These are phyloP conservation scores for Colletotrichum sublineola DNA, from an alignment of 2,329 filamentous ascomycete genomes.

Conservation along the genomic window DNA sequence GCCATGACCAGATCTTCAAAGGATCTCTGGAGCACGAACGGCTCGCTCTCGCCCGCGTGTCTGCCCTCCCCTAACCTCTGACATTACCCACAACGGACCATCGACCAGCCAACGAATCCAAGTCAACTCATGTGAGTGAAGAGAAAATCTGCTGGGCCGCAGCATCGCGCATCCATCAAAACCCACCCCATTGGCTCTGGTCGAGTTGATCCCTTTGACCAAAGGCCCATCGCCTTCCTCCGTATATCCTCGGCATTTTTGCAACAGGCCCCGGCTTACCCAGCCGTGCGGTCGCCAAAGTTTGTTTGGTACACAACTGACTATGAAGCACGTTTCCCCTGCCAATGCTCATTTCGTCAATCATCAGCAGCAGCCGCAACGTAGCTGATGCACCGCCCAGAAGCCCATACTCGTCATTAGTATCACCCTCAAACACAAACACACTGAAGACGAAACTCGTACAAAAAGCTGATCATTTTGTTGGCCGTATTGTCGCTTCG, in stretches of 20 bases:
- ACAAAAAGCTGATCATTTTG: neutral
- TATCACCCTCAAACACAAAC: neutral
- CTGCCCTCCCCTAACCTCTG: neutral
- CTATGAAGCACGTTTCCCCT: conserved; percentile 19
- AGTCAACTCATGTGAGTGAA: neutral
- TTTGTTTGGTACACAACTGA: conserved; percentile 20
- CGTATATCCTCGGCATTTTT: neutral
- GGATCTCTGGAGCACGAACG: neutral
- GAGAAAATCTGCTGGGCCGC: neutral
- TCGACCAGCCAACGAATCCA: neutral
- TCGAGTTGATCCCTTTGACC: neutral
- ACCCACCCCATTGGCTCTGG: neutral
- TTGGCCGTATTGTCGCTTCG: neutral
- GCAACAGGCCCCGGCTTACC: conserved; percentile 1
- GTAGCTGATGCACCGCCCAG: conserved; percentile 4
- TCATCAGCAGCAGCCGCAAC: conserved; percentile 2
- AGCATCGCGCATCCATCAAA: conserved; percentile 1
- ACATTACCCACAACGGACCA: neutral
- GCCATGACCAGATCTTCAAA: conserved; percentile 22
- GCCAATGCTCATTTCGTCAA: conserved; percentile 15
- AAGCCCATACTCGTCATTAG: neutral
- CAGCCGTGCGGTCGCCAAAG: conserved; percentile 22
- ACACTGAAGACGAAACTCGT: neutral
- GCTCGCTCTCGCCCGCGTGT: conserved; percentile 12
- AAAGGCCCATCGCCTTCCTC: neutral